phyloP scores from a whole-genome alignment of 2,329 filamentous ascomycete species.

The Orbilia oligospora region DNA sequence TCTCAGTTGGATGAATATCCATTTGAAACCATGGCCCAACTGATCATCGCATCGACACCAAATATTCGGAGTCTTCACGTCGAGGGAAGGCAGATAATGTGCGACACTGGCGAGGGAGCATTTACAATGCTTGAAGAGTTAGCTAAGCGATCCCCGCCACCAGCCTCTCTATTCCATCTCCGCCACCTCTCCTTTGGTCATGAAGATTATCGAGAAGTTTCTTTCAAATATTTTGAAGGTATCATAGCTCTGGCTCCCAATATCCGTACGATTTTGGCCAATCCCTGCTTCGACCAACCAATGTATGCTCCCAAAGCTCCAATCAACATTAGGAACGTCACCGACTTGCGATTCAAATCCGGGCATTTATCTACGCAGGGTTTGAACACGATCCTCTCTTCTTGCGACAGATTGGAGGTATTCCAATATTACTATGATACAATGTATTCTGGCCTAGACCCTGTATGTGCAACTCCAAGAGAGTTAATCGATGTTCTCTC shows the following conservation, averaged over 20 bases:
- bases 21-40: conserved; percentile 34
- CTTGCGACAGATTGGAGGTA: conserved; percentile 36
- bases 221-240: conserved; percentile 35
- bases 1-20: background rate
- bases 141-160: conserved; percentile 1
- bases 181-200: conserved; percentile 25
- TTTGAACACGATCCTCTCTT: conserved; percentile 13
- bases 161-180: conserved; percentile 18
- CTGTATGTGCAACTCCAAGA: conserved; percentile 12
- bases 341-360: conserved; percentile 19
- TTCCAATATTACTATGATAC: conserved; percentile 8
- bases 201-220: conserved; percentile 5
- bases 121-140: conserved; percentile 36
- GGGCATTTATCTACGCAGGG: conserved; percentile 9
- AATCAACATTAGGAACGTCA: conserved; percentile 30
- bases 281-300: conserved; percentile 32
- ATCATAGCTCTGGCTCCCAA: conserved; percentile 35
- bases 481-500: conserved; percentile 24
- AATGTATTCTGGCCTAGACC: conserved; percentile 18
- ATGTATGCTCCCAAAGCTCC: background rate
- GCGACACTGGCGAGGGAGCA: background rate
- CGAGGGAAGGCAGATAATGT: background rate
- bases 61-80: conserved; percentile 30
- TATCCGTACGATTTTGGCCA: background rate
- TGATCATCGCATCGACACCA: conserved; percentile 30